These are phyloP conservation scores for Corinectria fuckeliana DNA, from an alignment of 2,329 filamentous ascomycete genomes.

Conservation along the genomic window DNA sequence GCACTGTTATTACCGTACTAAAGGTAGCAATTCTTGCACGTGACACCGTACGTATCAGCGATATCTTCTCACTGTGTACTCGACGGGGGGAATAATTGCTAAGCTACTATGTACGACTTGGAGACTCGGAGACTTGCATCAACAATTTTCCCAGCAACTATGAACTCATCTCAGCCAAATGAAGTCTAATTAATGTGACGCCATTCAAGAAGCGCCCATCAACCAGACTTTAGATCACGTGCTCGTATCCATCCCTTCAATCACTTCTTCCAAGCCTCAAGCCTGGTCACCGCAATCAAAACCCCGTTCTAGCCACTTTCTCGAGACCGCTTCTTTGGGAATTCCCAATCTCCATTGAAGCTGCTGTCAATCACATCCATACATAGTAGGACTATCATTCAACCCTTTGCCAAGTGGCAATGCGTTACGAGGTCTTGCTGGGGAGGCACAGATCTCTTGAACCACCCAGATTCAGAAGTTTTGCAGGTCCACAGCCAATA, in stretches of 20 bases:
- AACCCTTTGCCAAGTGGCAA: neutral
- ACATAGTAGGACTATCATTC: neutral
- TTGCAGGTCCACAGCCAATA: neutral
- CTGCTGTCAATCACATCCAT: neutral
- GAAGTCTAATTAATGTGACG: conserved; percentile 7
- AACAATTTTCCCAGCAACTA: neutral
- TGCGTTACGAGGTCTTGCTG: neutral
- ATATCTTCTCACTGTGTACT: neutral
- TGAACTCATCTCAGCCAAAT: neutral
- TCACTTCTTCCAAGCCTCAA: neutral
- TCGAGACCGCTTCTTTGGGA: neutral
- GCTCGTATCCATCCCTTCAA: neutral
- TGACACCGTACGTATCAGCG: neutral
- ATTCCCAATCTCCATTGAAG: neutral
- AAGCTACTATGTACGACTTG: neutral
- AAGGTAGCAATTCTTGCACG: neutral
- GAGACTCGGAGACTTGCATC: too few species aligned
- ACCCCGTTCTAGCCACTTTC: neutral
- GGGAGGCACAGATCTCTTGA: neutral
- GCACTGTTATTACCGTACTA: neutral
- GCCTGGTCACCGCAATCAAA: neutral
- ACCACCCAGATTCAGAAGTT: neutral
- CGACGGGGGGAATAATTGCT: neutral
- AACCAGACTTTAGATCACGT: neutral
- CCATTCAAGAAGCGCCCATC: conserved; percentile 3